Conservation (phyloP, 2,329 filamentous ascomycete genomes). For the Trichoderma aggressivum region DNA sequence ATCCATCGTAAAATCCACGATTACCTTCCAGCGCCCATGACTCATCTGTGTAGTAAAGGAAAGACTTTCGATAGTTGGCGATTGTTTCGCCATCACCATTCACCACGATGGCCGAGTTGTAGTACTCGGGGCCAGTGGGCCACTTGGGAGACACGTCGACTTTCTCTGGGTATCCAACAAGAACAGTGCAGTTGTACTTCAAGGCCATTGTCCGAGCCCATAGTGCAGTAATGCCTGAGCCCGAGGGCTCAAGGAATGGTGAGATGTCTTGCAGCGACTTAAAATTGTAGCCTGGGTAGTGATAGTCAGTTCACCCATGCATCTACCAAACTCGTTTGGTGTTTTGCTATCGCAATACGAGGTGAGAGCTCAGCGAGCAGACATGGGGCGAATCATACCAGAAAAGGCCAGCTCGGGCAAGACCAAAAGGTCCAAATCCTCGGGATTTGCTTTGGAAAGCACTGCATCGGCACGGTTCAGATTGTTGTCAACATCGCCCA, state of each 20-base stretch:
- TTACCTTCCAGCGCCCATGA: conserved; percentile 57
- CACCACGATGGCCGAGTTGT: conserved; percentile 53
- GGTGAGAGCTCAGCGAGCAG: neutral
- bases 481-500: conserved; percentile 69
- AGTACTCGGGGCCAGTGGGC: conserved; percentile 52
- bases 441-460: conserved; percentile 48
- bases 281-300: conserved; percentile 73
- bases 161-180: conserved; percentile 71
- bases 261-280: conserved; percentile 62
- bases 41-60: conserved; percentile 58
- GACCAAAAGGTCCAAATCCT: conserved; percentile 66
- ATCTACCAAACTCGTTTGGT: neutral
- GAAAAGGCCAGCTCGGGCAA: conserved; percentile 74
- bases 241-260: conserved; percentile 65
- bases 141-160: conserved; percentile 49
- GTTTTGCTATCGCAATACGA: neutral
- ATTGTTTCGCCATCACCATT: conserved; percentile 56
- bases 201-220: conserved; percentile 69
- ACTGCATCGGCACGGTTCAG: conserved; percentile 64
- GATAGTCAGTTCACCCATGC: neutral
- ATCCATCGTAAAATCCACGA: conserved; percentile 46
- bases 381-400: conserved; percentile 44
- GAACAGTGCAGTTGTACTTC: conserved; percentile 64
- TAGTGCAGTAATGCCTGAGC: conserved; percentile 62
- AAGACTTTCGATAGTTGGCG: conserved; percentile 59